phyloP scores from a whole-genome alignment of 495 filamentous ascomycete genomes.

The Xylaria acuta region DNA sequence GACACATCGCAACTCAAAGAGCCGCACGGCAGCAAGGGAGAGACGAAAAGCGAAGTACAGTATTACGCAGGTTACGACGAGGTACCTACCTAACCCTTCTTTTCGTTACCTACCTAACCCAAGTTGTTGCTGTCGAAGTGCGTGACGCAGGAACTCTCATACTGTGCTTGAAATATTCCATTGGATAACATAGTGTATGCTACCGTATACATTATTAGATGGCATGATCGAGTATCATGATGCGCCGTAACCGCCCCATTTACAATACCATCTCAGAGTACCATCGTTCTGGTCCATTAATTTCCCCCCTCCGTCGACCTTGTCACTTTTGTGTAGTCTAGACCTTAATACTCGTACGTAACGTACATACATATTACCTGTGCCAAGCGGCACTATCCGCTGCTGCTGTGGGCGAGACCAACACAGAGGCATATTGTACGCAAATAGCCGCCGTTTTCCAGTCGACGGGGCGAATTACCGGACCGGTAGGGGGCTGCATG shows the following conservation, averaged over 20 bases:
- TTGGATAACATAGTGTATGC: slow-evolving; percentile 1
- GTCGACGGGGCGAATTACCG: background rate
- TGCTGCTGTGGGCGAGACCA: background rate
- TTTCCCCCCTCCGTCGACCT: background rate
- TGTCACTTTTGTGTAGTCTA: background rate
- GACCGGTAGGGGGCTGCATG: background rate
- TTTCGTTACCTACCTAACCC: background rate
- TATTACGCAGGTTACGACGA: background rate
- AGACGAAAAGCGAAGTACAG: background rate
- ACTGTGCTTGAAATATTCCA: background rate
- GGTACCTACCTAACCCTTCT: background rate
- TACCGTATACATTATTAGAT: slow-evolving; percentile 4
- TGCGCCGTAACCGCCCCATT: slow-evolving; percentile 11
- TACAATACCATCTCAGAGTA: background rate
- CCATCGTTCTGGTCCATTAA: background rate
- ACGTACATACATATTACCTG: background rate
- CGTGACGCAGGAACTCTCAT: background rate
- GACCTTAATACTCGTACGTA: background rate
- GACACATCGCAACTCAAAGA: background rate
- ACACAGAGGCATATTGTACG: background rate
- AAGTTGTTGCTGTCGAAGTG: background rate
- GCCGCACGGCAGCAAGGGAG: slow-evolving; percentile 6
- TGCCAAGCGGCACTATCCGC: background rate
- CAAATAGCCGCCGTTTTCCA: background rate
- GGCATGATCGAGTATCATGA: background rate